phyloP scores from a whole-genome alignment of 495 filamentous ascomycete genomes.

The Filosporella fistucella region DNA sequence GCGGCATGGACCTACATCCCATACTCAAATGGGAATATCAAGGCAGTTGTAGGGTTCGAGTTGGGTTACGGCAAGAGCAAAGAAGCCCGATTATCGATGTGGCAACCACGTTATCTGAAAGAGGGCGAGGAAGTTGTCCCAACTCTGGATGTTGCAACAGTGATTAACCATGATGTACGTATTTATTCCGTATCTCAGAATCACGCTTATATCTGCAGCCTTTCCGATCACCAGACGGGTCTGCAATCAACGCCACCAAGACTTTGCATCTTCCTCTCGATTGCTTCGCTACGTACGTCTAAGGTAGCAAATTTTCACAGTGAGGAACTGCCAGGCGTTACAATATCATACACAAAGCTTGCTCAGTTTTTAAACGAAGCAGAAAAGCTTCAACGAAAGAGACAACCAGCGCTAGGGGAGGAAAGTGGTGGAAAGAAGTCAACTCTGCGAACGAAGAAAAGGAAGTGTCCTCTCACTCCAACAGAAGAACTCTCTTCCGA shows the following conservation, averaged over 20 bases:
- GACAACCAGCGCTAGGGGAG: slow-evolving; percentile 11
- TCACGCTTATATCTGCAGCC: slow-evolving; percentile 8
- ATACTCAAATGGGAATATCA: slow-evolving; percentile 16
- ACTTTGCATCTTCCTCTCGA: slow-evolving; percentile 15
- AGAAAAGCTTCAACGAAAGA: slow-evolving; percentile 9
- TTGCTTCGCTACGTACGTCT: slow-evolving; percentile 10
- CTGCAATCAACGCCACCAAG: slow-evolving; percentile 13
- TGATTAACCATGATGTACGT: slow-evolving; percentile 9
- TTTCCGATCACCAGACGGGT: slow-evolving; percentile 14
- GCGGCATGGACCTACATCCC: slow-evolving; percentile 13
- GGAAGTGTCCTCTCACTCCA: slow-evolving; percentile 7
- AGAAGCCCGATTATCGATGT: slow-evolving; percentile 11
- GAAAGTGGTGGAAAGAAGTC: slow-evolving; percentile 12
- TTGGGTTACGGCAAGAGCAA: slow-evolving; percentile 12
- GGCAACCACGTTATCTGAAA: slow-evolving; percentile 12
- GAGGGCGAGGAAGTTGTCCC: slow-evolving; percentile 1
- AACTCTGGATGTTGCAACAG: slow-evolving; percentile 11
- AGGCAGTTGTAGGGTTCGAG: slow-evolving; percentile 15
- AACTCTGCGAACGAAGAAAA: slow-evolving; percentile 7
- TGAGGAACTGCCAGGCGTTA: slow-evolving; percentile 12
- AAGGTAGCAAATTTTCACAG: slow-evolving; percentile 10
- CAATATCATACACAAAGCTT: slow-evolving; percentile 15
- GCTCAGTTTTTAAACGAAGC: slow-evolving; percentile 14
- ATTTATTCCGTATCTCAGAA: slow-evolving; percentile 1
- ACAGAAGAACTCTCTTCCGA: slow-evolving; percentile 10